phyloP scores from a whole-genome alignment of 148 eudicot genomes.

The Rhododendron griersonianum region DNA sequence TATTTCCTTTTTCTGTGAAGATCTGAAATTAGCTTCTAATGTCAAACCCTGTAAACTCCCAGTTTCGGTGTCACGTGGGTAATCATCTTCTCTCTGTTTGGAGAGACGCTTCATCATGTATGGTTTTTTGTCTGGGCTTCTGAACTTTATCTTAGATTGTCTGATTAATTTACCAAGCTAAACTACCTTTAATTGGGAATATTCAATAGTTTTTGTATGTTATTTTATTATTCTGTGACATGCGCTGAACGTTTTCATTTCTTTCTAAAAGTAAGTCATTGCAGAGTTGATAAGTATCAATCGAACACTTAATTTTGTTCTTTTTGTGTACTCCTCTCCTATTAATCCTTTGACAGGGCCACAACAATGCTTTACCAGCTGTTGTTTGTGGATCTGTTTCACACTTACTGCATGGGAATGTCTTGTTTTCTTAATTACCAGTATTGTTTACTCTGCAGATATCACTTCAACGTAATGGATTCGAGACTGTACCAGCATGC shows the following conservation, averaged over 20 bases:
- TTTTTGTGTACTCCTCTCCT: neutral
- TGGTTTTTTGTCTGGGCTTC: neutral
- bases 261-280: neutral
- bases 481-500: conserved; percentile 38
- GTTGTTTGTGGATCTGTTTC: neutral
- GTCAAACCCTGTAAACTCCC: neutral
- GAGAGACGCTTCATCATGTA: neutral
- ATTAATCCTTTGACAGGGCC: neutral
- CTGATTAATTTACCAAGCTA: neutral
- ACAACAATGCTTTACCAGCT: neutral
- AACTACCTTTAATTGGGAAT: neutral
- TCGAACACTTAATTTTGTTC: neutral
- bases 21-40: neutral
- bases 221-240: neutral
- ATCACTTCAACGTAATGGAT: conserved; percentile 47
- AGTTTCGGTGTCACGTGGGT: neutral
- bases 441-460: conserved; percentile 22
- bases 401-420: neutral
- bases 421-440: neutral
- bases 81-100: neutral
- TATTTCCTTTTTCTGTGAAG: neutral
- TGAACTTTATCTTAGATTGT: neutral
- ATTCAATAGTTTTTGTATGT: neutral
- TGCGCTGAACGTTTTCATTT: neutral
- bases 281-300: neutral